Conservation (phyloP, 768 basidiomycete genomes). For the Pleurotus pulmonarius region DNA sequence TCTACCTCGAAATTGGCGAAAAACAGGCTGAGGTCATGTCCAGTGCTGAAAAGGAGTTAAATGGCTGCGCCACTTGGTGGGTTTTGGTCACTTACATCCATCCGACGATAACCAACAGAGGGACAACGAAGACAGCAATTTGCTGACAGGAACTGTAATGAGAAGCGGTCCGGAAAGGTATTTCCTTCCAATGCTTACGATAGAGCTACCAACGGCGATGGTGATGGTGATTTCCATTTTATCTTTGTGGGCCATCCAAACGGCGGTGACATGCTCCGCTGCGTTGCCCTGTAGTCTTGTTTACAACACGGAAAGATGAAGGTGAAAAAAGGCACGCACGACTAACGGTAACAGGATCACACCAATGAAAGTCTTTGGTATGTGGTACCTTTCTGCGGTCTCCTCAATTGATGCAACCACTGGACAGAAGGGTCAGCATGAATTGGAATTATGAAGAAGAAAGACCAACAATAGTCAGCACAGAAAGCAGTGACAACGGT, state of each 20-base stretch:
- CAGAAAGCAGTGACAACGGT: constrained; percentile 86
- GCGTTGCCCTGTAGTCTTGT: constrained; percentile 57
- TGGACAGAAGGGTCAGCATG: constrained; percentile 28
- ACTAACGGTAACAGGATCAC: constrained; percentile 86
- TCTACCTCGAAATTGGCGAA: constrained; percentile 82
- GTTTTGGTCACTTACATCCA: constrained; percentile 86
- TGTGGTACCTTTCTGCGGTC: constrained; percentile 73
- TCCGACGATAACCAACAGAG: constrained; percentile 82
- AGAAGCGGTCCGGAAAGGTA: no score
- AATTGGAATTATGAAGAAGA: constrained; percentile 10
- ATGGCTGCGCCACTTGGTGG: no score
- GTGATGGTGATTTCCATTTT: constrained; percentile 67
- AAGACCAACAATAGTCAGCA: constrained; percentile 74
- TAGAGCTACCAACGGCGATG: constrained; percentile 79
- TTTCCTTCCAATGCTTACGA: constrained; percentile 48
- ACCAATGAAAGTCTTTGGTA: constrained; percentile 85
- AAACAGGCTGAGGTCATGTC: constrained; percentile 73
- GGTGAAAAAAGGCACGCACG: constrained; percentile 32
- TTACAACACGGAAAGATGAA: not conserved
- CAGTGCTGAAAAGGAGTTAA: no score
- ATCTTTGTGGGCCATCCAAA: constrained; percentile 85
- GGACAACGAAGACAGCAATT: constrained; percentile 85
- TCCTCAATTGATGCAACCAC: constrained; percentile 93
- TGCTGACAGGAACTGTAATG: constrained; percentile 39
- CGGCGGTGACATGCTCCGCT: constrained; percentile 80